phyloP scores from a whole-genome alignment of 805 yeast species.

The Yamadazyma nakazawae region DNA sequence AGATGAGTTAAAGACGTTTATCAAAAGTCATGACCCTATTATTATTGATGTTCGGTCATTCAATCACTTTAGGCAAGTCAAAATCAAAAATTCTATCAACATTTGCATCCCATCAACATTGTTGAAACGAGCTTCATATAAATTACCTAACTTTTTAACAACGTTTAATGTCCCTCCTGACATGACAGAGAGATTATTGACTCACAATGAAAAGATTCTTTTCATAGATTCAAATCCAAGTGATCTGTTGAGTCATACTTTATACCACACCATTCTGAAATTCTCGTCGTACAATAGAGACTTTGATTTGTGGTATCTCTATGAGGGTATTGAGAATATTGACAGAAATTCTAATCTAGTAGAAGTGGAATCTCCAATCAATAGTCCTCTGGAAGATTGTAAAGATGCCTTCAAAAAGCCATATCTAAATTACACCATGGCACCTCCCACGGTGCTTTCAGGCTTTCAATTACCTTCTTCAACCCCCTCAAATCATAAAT shows the following conservation, averaged over 20 bases:
- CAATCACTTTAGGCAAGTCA: slow-evolving; percentile 29
- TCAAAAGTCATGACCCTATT: slow-evolving; percentile 6
- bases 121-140: slow-evolving; percentile 35
- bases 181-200: slow-evolving; percentile 18
- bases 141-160: slow-evolving; percentile 29
- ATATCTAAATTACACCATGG: neutral
- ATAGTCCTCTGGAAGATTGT: slow-evolving; percentile 1
- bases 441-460: slow-evolving; percentile 20
- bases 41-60: slow-evolving; percentile 40
- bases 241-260: slow-evolving; percentile 29
- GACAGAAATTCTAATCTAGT: slow-evolving; percentile 4
- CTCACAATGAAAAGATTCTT: slow-evolving; percentile 19
- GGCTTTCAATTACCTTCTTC: slow-evolving; percentile 44
- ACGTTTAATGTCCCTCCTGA: slow-evolving; percentile 25
- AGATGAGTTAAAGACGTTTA: neutral
- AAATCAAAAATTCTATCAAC: slow-evolving; percentile 31
- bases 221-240: slow-evolving; percentile 16
- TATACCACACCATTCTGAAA: slow-evolving; percentile 34
- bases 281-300: slow-evolving; percentile 20
- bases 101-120: slow-evolving; percentile 45
- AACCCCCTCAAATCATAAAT: slow-evolving; percentile 32
- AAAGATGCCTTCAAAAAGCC: slow-evolving; percentile 1
- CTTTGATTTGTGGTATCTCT: slow-evolving; percentile 7
- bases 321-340: slow-evolving; percentile 7
- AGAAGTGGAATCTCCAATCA: slow-evolving; percentile 8